Base-by-base conservation (phyloP, 2,329 filamentous ascomycete species). In the Pseudocercospora musae region DNA sequence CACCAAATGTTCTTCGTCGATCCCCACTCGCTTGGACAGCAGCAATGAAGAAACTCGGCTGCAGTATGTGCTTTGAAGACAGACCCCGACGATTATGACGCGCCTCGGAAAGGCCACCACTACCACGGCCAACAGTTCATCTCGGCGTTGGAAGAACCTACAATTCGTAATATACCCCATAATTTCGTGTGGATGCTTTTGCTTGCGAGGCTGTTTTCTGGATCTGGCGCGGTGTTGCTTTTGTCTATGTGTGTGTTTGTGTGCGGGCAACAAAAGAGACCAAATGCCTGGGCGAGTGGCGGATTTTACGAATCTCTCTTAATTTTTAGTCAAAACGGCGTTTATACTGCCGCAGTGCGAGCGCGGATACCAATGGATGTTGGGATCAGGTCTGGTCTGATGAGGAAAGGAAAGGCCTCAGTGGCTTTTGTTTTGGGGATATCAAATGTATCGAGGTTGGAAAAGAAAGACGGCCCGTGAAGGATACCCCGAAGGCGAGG, bases 1-100 rank as follows among this genome's bases (percentile, higher is more conserved):
- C 73, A 80, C 62, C 78, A 79, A 60, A 77, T 79, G 68, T 81
- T 79, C 66, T 79, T 78, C 56, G 77, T 82, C 59, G 79, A 81
- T 65, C 79, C 79, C 9, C 67, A 70, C 64, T 67, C 63, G 61
- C 70, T 74, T n/a, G 71, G 71, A 64, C 71, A 73, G 60, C 69
- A 68, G 62, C 66, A 68, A 46, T 67, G 63, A 59, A 60, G 33
- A 18, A 31, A 31, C 20, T 42, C 29, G 21, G 42, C 58, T 62
- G 62, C 42, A 29, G 54, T 37, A 54, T 58, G n/a, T n/a, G 37
- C 61, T 58, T 55, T 54, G 65, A 62, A 59, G 44, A 65, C 56
- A 53, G 60, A 65, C 29, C 52, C 67, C 63, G 50, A 66, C 58
- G 65, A 66, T 64, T 57, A 65, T 55, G 63, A 64, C 46, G 60